These are phyloP conservation scores for Naganishia vaughanmartiniae DNA, from an alignment of 768 basidiomycete species.

Conservation along the genomic window DNA sequence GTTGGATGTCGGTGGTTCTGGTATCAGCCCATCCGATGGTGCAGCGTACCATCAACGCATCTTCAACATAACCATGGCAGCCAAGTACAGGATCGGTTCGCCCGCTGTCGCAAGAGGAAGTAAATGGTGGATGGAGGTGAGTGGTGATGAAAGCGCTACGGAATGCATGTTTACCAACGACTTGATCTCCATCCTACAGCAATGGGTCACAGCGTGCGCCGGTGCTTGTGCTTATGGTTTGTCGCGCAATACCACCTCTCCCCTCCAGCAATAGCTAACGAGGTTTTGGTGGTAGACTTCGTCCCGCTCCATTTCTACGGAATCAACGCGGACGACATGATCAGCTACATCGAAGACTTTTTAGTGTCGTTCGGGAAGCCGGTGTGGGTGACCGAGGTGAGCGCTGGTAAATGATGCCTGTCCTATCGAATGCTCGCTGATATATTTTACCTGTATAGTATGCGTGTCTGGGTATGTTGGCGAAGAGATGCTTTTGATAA, in stretches of 20 bases:
- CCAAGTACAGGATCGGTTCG: conserved; percentile 34
- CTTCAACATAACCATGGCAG: conserved; percentile 33
- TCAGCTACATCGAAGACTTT: conserved; percentile 27
- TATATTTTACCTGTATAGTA: not conserved
- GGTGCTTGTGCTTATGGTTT: conserved; percentile 36
- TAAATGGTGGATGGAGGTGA: conserved; percentile 38
- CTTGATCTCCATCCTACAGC: conserved; percentile 24
- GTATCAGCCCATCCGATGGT: conserved; percentile 23
- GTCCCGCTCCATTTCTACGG: conserved; percentile 45
- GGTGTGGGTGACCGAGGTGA: conserved; percentile 37
- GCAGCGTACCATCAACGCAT: conserved; percentile 36
- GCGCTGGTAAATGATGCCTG: not conserved
- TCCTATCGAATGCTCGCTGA: not conserved
- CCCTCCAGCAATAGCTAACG: not conserved
- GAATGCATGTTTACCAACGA: not conserved
- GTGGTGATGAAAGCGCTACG: conserved; percentile 5
- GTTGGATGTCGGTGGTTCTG: conserved; percentile 28
- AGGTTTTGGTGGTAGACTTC: conserved; percentile 32
- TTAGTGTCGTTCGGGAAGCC: conserved; percentile 32
- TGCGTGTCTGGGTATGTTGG: conserved; percentile 34
- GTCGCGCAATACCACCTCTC: not conserved
- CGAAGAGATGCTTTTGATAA: not conserved
- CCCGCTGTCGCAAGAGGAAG: conserved; percentile 42
- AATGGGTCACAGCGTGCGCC: conserved; percentile 40
- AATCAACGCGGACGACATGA: conserved; percentile 31